Conservation (phyloP, 2,329 filamentous ascomycete species). For the Claviceps capensis region DNA sequence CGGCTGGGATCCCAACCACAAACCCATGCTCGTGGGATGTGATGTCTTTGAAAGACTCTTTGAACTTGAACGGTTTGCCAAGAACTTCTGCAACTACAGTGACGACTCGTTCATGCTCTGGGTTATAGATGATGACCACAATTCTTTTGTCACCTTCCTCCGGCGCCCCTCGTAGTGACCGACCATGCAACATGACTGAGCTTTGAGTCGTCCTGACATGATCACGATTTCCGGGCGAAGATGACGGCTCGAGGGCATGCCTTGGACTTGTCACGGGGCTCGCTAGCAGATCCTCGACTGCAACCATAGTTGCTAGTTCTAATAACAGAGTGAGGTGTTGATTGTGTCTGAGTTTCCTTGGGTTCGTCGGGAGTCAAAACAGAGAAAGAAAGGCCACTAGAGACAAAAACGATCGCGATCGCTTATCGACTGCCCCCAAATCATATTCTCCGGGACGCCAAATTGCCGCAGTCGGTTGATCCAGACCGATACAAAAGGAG, state of each 20-base stretch:
- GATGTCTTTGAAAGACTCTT: conserved; percentile 39
- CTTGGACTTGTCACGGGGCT: conserved; percentile 19
- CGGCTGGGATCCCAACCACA: conserved; percentile 53
- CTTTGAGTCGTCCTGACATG: conserved; percentile 23
- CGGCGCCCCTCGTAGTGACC: conserved; percentile 31
- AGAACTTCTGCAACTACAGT: conserved; percentile 65
- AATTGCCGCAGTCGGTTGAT: not conserved
- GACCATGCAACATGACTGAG: conserved; percentile 21
- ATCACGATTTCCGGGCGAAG: conserved; percentile 15
- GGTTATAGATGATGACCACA: conserved; percentile 54
- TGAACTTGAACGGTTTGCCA: conserved; percentile 55
- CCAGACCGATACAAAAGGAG: not conserved
- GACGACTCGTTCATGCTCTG: conserved; percentile 60
- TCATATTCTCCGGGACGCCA: not conserved
- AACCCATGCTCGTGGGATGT: conserved; percentile 41
- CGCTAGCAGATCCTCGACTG: conserved; percentile 24
- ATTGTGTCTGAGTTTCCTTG: not conserved
- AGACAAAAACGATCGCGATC: not conserved
- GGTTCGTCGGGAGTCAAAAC: not conserved
- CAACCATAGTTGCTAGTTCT: conserved; percentile 17
- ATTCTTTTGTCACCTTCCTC: conserved; percentile 42
- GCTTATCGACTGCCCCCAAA: not conserved
- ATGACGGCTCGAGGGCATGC: conserved; percentile 13
- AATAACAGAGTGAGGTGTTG: not conserved
- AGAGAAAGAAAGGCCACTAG: not conserved